Evolutionary conservation across 768 basidiomycete species (phyloP), one percentile per base, ranked within the genome.

Genomic region (Exsudoporus frostii): DNA sequence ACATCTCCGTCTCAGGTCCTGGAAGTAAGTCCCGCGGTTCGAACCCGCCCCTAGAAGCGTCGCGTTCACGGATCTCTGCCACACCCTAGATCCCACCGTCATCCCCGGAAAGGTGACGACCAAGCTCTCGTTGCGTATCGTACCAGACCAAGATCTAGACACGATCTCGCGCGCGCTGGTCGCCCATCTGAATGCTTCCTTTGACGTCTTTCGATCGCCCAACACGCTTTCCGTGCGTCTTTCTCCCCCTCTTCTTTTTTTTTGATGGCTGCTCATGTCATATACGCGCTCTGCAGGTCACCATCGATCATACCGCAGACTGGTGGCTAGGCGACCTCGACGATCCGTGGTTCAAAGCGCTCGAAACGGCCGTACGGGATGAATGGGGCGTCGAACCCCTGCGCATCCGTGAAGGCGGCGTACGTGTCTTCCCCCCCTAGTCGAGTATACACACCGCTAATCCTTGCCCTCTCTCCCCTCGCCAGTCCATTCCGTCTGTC

Each of bases 301-400:
- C 74, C 19, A 83, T 97, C 48, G 83, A 88, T 39, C 89, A 92
- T 54, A 86, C 81, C 2, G 94, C 93, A 0, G 88, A 94, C 62
- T 98, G 95, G 95, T 99, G 96, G 96, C 78, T 99, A 2, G 93
- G 95, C 0, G 84, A 88, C 50, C 79, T 96, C 37, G 82, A 91
- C 49, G 86, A 88, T 53, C 79, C 79, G 4, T 97, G 90, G 84
- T 96, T 95, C 75, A 81, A 84, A 57, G 85, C 90, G 0, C 77
- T 99, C 46, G 92, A 96, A 66, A 73, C 76, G 36, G 88, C 92
- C 20, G 84, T 99, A 0, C 75, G 79, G 45, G 85, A 90, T 41
- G 92, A 95, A 62, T 99, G 96, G 96, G 85, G 85, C 5, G 74
- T 85, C 39, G 79, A 85, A 54, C 96, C 96, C 5, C 69, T 97